These are phyloP conservation scores for Pachyrhizus erosus DNA, from an alignment of 306 rosid genomes.

Conservation along the genomic window DNA sequence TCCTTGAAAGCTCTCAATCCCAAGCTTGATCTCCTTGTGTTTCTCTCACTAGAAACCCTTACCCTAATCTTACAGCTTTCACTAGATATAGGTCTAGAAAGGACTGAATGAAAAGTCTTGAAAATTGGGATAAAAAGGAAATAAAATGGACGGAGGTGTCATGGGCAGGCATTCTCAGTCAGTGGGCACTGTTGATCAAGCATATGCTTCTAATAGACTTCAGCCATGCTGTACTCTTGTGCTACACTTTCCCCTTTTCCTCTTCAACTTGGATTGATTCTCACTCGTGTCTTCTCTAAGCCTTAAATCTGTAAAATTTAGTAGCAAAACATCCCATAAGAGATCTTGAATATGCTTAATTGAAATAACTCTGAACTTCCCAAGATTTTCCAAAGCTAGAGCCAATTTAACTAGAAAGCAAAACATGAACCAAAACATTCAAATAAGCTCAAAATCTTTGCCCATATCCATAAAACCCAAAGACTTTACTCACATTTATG, in stretches of 20 bases:
- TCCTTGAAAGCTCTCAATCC: neutral
- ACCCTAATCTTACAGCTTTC: neutral
- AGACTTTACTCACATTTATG: neutral
- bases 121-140: neutral
- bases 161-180: neutral
- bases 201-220: neutral
- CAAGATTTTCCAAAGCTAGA: neutral
- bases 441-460: neutral
- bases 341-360: neutral
- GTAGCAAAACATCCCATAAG: neutral
- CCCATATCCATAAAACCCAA: neutral
- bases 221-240: neutral
- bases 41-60: neutral
- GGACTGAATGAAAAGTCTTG: neutral
- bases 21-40: no score
- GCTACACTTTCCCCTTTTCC: neutral
- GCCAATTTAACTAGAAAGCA: neutral
- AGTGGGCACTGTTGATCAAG: neutral
- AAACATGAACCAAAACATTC: neutral
- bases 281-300: neutral
- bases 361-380: neutral
- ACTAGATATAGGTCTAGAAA: neutral
- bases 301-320: neutral
- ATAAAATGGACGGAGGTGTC: neutral
- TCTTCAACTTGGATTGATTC: neutral